Evolutionary conservation across 805 yeast genomes (phyloP), one percentile per base, ranked within the genome.

Genomic region (Komagataella ulmi): DNA sequence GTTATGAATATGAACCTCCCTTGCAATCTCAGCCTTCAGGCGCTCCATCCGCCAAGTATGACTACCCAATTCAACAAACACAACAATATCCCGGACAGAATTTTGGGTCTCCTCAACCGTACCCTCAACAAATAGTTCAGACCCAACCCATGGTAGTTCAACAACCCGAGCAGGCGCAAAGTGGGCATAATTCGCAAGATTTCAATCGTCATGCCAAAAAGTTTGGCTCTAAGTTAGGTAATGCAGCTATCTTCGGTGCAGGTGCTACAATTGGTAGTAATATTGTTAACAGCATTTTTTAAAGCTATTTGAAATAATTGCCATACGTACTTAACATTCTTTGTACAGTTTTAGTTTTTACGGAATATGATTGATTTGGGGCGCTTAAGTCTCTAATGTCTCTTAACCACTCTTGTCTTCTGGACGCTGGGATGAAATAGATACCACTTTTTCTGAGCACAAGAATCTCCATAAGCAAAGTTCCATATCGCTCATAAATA

Each of bases 171-270:
- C 43, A 50, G 48, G 19, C 24, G 5, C 48, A 50, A 8, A 24
- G 21, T 40, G 63, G 57, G 36, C 64, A 53, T 30, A 66, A 61
- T 49, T 66, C 58, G 36, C 62, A 62, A n/a, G 62, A 62, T 17
- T 68, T 65, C 36, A 57, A 62, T 10, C 72, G 67, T 47, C 55
- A 57, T 12, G 57, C 78, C 53, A 77, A 77, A 64, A 82, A 76
- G 60, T 79, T 87, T 58, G 95, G 95, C 23, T 75, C 85, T 56
- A 84, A 87, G 66, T 69, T 90, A 54, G 96, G 96, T 54, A 81
- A 88, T 58, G 95, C 97, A n/a, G 90, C 95, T 43, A 79, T 90
- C 49, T 91, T 88, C 57, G 97, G 97, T 67, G 97, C 96, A 7
- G 98, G 98, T 72, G 96, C 97, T 45, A 83, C 96, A 1, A 73